Percentiles rank a stretch among this genome's conserved stretches.
Conservation (phyloP, 352 stramenopile species). For the Elongisporangium anandrum region DNA sequence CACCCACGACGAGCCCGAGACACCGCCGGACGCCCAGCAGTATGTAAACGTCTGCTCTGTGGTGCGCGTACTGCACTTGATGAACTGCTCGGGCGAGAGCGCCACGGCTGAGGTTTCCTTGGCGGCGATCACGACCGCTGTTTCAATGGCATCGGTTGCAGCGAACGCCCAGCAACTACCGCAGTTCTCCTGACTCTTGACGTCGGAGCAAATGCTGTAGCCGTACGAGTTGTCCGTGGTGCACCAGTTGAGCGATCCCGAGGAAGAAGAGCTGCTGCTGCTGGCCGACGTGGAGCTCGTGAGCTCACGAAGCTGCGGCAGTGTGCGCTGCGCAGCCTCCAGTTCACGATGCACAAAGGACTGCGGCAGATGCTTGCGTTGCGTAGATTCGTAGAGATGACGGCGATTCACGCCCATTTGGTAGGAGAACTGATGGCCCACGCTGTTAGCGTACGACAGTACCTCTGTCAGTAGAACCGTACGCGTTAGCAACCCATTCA, state of each 20-base stretch:
- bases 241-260: conserved; percentile 67
- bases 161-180: conserved; percentile 83
- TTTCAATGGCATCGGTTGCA: conserved; percentile 73
- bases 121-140: conserved; percentile 59
- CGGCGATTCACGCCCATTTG: conserved; percentile 62
- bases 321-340: conserved; percentile 17
- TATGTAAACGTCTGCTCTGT: conserved; percentile 74
- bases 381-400: conserved; percentile 40
- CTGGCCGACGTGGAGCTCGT: conserved; percentile 14
- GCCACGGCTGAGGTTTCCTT: conserved; percentile 53
- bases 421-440: conserved; percentile 62
- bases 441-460: conserved; percentile 41
- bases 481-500: background rate
- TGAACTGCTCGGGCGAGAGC: conserved; percentile 74
- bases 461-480: conserved; percentile 31
- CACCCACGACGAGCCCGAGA: conserved; percentile 50
- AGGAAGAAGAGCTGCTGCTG: conserved; percentile 15
- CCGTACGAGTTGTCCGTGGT: conserved; percentile 53
- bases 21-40: conserved; percentile 53
- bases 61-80: conserved; percentile 59
- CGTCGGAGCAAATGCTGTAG: conserved; percentile 59
- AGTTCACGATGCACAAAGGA: conserved; percentile 59
- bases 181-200: conserved; percentile 83
- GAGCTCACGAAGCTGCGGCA: conserved; percentile 17
- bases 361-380: conserved; percentile 41